Evolutionary conservation across 2,329 filamentous ascomycete genomes (phyloP), one percentile per base, ranked within the genome.

Genomic region (Cryphonectria naterciae): DNA sequence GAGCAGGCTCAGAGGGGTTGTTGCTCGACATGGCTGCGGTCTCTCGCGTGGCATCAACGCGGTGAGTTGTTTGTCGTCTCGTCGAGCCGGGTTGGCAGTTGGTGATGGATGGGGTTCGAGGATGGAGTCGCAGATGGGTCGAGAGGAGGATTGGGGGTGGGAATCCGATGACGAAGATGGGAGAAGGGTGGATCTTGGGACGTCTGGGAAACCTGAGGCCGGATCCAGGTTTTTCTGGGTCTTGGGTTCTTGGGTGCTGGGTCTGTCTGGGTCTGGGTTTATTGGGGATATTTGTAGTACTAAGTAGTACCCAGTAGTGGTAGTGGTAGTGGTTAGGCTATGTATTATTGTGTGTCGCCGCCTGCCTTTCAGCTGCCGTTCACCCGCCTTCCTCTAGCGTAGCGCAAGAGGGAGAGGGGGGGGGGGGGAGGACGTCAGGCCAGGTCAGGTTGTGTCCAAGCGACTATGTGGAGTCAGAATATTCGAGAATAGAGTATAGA

Each of bases 21-120:
- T 83, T 81, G 80, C 83, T 83, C 77, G 86, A 83, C 87, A 89
- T 88, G 41, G 22, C 58, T 39, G 66, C 25, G 43, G 25, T 52
- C 62, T 46, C 43, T n/a, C 41, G 37, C 5, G 49, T 43, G 63
- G 63, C 41, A 65, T 52, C 6, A 65, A 52, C 25, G 63, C 25
- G 63, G 63, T 52, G n/a, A 22, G 28, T 19, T 32, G 41, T 35
- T 41, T n/a, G 46, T 49, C 46, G 46, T 49, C 46, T 49, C 19
- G 63, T 65, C 63, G 63, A 32, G 41, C 63, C 37, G 32, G 63
- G 37, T 32, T 39, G 15, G 43, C 43, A 32, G 63, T 25, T 25
- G 63, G 28, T 65, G 25, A 13, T 25, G 49, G 43, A 49, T 64
- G 46, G 58, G 5, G 58, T 39, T 56, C 7, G 64, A 28, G 19